These are phyloP conservation scores for Suhomyces anneliseae DNA, from an alignment of 1,139 yeast genomes.

Conservation along the genomic window DNA sequence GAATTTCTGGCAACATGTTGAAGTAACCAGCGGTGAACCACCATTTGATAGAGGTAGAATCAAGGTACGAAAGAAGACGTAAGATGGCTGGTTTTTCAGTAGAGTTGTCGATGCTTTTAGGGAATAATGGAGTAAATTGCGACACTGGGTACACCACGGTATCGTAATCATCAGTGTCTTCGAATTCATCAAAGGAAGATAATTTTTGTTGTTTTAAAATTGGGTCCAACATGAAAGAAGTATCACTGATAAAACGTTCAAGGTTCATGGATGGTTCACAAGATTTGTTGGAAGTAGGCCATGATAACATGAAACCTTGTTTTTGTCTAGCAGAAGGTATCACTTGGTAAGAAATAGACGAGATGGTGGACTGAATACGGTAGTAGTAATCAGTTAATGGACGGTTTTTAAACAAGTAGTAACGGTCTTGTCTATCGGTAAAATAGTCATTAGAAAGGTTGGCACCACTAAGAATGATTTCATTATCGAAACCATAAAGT, in stretches of 20 bases:
- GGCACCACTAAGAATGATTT: constrained; percentile 86
- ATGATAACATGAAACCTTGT: constrained; percentile 57
- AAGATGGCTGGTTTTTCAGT: constrained; percentile 79
- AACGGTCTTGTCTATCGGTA: constrained; percentile 94
- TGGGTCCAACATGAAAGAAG: constrained; percentile 59
- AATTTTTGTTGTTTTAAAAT: constrained; percentile 49
- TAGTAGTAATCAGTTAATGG: constrained; percentile 71
- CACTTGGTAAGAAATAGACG: constrained; percentile 70
- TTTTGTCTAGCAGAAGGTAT: constrained; percentile 39
- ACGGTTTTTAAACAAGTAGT: constrained; percentile 64
- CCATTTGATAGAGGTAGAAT: constrained; percentile 63
- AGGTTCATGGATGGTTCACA: constrained; percentile 70
- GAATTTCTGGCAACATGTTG: constrained; percentile 80
- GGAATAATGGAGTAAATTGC: constrained; percentile 81
- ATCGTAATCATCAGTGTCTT: constrained; percentile 36
- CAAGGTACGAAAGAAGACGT: constrained; percentile 58
- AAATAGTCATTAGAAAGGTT: constrained; percentile 88
- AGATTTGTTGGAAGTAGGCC: constrained; percentile 77
- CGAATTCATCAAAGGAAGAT: constrained; percentile 35
- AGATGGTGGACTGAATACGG: constrained; percentile 63
- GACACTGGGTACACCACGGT: constrained; percentile 91
- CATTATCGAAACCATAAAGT: constrained; percentile 91
- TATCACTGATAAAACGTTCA: constrained; percentile 55
- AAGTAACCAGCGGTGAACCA: constrained; percentile 96
- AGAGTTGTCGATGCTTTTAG: constrained; percentile 55